A percentile compares a stretch with the other conserved stretches of the same genome.
Evolutionary conservation across 495 filamentous ascomycete species (phyloP).

Genomic region (Penicillium atrosanguineum): DNA sequence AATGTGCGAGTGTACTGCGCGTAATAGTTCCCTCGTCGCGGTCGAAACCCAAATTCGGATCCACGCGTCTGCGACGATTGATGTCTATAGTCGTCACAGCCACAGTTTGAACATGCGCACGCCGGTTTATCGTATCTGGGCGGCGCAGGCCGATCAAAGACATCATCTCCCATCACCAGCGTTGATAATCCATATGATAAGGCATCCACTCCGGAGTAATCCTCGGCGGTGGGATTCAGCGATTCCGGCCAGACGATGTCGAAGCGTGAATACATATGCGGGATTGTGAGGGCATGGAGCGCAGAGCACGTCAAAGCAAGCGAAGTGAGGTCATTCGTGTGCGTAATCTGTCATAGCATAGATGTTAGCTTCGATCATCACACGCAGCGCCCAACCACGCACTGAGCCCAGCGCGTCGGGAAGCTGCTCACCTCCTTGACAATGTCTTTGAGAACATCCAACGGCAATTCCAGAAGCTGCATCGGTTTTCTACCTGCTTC

Average conservation of each 20-base stretch:
- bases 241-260: conserved; percentile 93
- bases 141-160: conserved; percentile 51
- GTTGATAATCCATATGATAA: conserved; percentile 89
- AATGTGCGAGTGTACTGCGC: conserved; percentile 86
- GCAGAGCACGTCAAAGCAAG: conserved; percentile 80
- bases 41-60: conserved; percentile 5
- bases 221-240: conserved; percentile 53
- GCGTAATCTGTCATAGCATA: conserved; percentile 59
- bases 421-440: conserved; percentile 72
- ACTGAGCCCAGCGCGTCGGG: background rate
- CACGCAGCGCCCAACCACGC: background rate
- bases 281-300: conserved; percentile 77
- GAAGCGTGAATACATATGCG: conserved; percentile 88
- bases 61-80: conserved; percentile 12
- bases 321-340: conserved; percentile 84
- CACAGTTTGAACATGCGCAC: conserved; percentile 36
- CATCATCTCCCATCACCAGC: conserved; percentile 73
- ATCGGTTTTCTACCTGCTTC: conserved; percentile 33
- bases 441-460: conserved; percentile 85
- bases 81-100: conserved; percentile 24
- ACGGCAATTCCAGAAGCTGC: conserved; percentile 74
- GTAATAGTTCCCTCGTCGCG: conserved; percentile 71
- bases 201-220: conserved; percentile 79
- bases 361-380: conserved; percentile 6
- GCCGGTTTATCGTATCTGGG: conserved; percentile 4